Evolutionary conservation across 2,329 filamentous ascomycete genomes (phyloP).

Genomic region (Hypoxylon sp.): DNA sequence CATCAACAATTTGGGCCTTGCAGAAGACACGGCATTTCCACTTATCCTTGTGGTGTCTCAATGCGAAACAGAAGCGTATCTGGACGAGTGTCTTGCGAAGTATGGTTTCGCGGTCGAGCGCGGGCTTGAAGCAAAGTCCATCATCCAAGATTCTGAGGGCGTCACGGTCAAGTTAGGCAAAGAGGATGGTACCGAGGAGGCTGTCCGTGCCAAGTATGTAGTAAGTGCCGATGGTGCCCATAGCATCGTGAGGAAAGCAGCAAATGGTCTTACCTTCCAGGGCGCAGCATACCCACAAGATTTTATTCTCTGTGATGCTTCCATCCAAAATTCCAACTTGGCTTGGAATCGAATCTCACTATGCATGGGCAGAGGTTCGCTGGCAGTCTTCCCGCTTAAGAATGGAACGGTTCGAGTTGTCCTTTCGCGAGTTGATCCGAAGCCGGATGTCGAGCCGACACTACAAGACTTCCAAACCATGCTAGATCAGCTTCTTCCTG

Average conservation of each 20-base stretch:
- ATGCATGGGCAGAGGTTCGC: constrained; percentile 46
- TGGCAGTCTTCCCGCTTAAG: constrained; percentile 47
- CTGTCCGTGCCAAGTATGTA: constrained; percentile 47
- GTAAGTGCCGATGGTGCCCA: constrained; percentile 56
- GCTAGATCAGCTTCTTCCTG: constrained; percentile 43
- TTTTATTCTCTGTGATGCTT: constrained; percentile 56
- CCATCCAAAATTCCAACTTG: constrained; percentile 39
- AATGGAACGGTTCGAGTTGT: constrained; percentile 42
- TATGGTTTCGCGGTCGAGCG: constrained; percentile 33
- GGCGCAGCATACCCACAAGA: constrained; percentile 54
- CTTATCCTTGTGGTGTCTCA: constrained; percentile 38
- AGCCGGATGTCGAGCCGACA: constrained; percentile 20
- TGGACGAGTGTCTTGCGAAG: constrained; percentile 31
- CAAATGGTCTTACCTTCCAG: constrained; percentile 50
- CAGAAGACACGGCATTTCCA: constrained; percentile 36
- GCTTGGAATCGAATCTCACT: constrained; percentile 41
- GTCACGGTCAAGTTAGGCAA: constrained; percentile 35
- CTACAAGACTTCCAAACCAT: constrained; percentile 47
- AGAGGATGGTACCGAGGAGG: constrained; percentile 24
- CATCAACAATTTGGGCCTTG: constrained; percentile 47
- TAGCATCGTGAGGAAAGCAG: constrained; percentile 51
- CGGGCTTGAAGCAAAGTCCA: constrained; percentile 29
- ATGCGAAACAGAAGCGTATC: constrained; percentile 37
- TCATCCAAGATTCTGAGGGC: constrained; percentile 32
- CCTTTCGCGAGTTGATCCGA: constrained; percentile 32